A percentile compares a stretch with the other conserved stretches of the same genome.
Conservation (phyloP, 2,329 filamentous ascomycete species). For the Pseudogymnoascus sp. region DNA sequence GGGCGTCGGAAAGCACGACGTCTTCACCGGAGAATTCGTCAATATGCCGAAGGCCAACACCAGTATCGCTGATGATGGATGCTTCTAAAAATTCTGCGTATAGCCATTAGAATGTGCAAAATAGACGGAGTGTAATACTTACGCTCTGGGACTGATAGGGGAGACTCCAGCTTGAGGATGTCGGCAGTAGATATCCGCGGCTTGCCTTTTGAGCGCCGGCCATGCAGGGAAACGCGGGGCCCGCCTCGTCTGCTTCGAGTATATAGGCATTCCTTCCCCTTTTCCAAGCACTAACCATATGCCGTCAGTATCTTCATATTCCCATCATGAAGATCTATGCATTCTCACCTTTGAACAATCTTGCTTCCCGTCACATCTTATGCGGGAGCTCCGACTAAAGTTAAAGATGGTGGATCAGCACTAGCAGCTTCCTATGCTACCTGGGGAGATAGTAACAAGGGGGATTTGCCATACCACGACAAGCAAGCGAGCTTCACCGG, state of each 20-base stretch:
- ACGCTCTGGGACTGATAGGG: slow-evolving; percentile 15
- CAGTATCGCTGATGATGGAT: slow-evolving; percentile 35
- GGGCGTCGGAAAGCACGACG: slow-evolving; percentile 29
- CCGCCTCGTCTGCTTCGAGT: slow-evolving; percentile 24
- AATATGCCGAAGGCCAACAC: slow-evolving; percentile 39
- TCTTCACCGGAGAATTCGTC: slow-evolving; percentile 38
- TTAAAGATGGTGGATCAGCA: slow-evolving; percentile 11
- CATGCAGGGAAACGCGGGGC: slow-evolving; percentile 18
- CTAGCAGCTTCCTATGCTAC: background rate
- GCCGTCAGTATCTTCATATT: slow-evolving; percentile 12
- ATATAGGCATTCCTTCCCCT: slow-evolving; percentile 24
- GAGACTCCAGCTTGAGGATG: slow-evolving; percentile 18
- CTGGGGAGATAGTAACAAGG: background rate
- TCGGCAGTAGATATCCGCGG: background rate
- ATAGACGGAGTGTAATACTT: slow-evolving; percentile 15
- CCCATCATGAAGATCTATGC: slow-evolving; percentile 2
- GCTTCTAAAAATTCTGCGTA: slow-evolving; percentile 7
- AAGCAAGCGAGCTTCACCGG: slow-evolving; percentile 44
- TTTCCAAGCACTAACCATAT: slow-evolving; percentile 21
- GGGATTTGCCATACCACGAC: slow-evolving; percentile 35
- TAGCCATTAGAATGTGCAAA: slow-evolving; percentile 15
- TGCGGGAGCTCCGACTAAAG: slow-evolving; percentile 35
- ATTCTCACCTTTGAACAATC: slow-evolving; percentile 36
- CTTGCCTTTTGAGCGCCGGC: slow-evolving; percentile 6
- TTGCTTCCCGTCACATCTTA: slow-evolving; percentile 38